phyloP scores from a whole-genome alignment of 805 yeast genomes.

The Pichia scutulata region DNA sequence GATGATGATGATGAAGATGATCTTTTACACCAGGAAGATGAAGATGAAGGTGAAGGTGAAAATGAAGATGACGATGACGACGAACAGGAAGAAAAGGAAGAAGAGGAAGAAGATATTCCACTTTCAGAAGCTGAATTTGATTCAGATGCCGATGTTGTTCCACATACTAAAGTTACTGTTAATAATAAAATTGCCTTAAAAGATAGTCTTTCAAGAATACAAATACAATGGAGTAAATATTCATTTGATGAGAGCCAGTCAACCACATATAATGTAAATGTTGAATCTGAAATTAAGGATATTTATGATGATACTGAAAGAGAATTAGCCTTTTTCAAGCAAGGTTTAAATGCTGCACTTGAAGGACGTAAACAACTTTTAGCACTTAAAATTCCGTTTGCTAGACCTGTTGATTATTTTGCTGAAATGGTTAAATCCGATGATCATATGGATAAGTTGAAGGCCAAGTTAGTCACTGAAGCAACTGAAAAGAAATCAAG shows the following conservation, averaged over 20 bases:
- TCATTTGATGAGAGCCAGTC: conserved; percentile 82
- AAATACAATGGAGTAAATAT: conserved; percentile 55
- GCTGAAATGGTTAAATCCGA: conserved; percentile 98
- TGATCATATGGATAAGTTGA: conserved; percentile 94
- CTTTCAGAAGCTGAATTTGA: conserved; percentile 88
- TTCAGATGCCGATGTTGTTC: conserved; percentile 91
- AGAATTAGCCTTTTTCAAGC: conserved; percentile 91
- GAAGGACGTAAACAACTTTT: conserved; percentile 60
- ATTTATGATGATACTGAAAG: conserved; percentile 94
- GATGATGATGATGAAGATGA: conserved; percentile 30
- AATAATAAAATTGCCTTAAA: conserved; percentile 81
- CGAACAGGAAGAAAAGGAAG: conserved; percentile 47
- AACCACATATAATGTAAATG: conserved; percentile 49
- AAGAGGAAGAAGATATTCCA: conserved; percentile 76
- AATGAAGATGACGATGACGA: conserved; percentile 31
- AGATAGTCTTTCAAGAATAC: conserved; percentile 59
- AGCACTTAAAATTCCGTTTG: conserved; percentile 73
- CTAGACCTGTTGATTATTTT: conserved; percentile 91
- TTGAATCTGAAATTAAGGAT: conserved; percentile 67
- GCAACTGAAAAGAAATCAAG: conserved; percentile 76
- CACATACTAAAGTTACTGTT: conserved; percentile 81
- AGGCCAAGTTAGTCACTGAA: conserved; percentile 70
- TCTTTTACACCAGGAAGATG: conserved; percentile 22
- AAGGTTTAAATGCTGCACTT: conserved; percentile 77
- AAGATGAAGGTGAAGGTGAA: conserved; percentile 27